Conservation (phyloP, 2,329 filamentous ascomycete genomes). For the Elsinoe perseae region DNA sequence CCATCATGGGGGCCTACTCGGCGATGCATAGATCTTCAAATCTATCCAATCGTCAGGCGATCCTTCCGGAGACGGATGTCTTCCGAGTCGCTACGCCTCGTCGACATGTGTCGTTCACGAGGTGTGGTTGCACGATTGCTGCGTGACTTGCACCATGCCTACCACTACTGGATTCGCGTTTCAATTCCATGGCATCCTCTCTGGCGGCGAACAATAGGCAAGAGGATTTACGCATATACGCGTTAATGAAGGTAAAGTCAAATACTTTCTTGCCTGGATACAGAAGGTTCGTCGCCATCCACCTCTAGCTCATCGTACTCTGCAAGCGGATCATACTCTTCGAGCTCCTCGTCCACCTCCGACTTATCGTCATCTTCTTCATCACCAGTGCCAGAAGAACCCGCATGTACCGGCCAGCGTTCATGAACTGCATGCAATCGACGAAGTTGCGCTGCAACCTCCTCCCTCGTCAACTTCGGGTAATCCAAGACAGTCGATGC, state of each 20-base stretch:
- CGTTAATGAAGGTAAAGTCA: background rate
- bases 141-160: background rate
- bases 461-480: no score
- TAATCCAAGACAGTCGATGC: no score
- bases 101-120: background rate
- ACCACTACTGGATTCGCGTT: background rate
- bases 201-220: background rate
- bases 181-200: background rate
- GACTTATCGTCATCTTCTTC: background rate
- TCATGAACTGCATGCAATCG: no score
- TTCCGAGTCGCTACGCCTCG: background rate
- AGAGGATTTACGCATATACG: background rate
- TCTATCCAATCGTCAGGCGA: background rate
- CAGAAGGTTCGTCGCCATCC: background rate
- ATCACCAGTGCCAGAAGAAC: background rate
- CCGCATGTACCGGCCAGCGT: no score
- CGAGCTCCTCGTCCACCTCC: no score
- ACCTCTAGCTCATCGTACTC: background rate
- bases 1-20: background rate
- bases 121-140: background rate
- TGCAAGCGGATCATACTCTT: no score
- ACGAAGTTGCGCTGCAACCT: no score
- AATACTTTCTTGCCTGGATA: background rate
- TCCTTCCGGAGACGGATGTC: background rate
- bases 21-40: background rate